phyloP scores from a whole-genome alignment of 129 eudicot species.

The Logfia minima region DNA sequence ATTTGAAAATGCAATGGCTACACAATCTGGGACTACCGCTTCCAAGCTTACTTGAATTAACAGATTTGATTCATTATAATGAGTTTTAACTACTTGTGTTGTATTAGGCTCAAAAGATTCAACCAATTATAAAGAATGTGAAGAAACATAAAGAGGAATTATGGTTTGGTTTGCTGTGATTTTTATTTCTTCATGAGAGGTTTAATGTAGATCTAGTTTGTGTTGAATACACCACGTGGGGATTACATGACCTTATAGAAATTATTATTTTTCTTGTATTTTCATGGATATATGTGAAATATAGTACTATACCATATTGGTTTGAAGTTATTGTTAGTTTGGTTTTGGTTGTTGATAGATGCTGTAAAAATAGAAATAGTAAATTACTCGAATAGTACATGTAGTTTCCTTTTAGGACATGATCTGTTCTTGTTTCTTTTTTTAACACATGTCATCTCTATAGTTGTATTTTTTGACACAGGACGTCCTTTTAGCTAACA shows the following conservation, averaged over 20 bases:
- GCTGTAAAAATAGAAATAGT: too few relatives aligned
- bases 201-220: conserved; percentile 8
- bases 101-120: neutral
- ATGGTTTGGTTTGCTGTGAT: conserved; percentile 5
- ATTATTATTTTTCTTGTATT: neutral
- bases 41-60: conserved; percentile 7
- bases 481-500: too few relatives aligned
- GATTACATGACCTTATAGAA: neutral
- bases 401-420: too few relatives aligned
- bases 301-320: too few relatives aligned
- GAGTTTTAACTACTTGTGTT: neutral
- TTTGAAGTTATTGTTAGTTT: too few relatives aligned
- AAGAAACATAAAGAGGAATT: neutral
- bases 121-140: neutral
- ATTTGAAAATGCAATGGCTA: conserved; percentile 76
- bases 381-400: too few relatives aligned
- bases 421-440: too few relatives aligned
- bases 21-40: conserved; percentile 41
- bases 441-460: too few relatives aligned
- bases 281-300: neutral
- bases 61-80: conserved; percentile 4
- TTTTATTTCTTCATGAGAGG: neutral
- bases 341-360: too few relatives aligned
- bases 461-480: too few relatives aligned
- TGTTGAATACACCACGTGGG: neutral